These are phyloP conservation scores for Heliocybe sulcata DNA, from an alignment of 1,284 basidiomycete species.

Conservation along the genomic window DNA sequence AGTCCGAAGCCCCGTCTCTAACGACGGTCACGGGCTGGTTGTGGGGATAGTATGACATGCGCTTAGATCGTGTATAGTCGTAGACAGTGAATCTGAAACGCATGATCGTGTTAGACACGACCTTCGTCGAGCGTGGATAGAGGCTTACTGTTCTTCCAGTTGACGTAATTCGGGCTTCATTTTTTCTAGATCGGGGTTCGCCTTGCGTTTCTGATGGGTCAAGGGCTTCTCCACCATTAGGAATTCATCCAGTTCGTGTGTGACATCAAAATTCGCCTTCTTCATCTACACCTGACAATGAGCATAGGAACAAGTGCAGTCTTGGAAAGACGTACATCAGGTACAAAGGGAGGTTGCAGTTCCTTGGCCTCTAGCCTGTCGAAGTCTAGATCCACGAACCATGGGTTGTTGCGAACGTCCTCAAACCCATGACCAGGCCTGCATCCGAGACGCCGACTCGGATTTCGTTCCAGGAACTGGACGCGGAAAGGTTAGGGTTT, in stretches of 20 bases:
- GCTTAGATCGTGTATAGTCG: constrained; percentile 58
- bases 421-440: constrained; percentile 59
- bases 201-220: constrained; percentile 88
- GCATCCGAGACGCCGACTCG: constrained; percentile 78
- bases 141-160: constrained; percentile 84
- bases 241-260: constrained; percentile 95
- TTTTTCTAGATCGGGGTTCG: constrained; percentile 74
- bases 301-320: constrained; percentile 1
- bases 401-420: constrained; percentile 78
- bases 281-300: constrained; percentile 57
- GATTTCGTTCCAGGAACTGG: constrained; percentile 83
- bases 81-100: constrained; percentile 64
- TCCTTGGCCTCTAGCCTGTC: constrained; percentile 69
- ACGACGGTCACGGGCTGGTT: constrained; percentile 57
- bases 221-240: constrained; percentile 95
- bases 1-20: constrained; percentile 20
- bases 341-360: constrained; percentile 80
- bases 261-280: constrained; percentile 94
- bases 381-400: constrained; percentile 86
- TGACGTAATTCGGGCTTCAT: constrained; percentile 87
- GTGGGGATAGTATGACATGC: constrained; percentile 74
- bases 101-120: neutral
- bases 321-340: constrained; percentile 59
- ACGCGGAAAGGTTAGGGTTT: constrained; percentile 9
- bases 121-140: neutral